These are phyloP conservation scores for Delonix regia DNA, from an alignment of 306 rosid genomes.

Conservation along the genomic window DNA sequence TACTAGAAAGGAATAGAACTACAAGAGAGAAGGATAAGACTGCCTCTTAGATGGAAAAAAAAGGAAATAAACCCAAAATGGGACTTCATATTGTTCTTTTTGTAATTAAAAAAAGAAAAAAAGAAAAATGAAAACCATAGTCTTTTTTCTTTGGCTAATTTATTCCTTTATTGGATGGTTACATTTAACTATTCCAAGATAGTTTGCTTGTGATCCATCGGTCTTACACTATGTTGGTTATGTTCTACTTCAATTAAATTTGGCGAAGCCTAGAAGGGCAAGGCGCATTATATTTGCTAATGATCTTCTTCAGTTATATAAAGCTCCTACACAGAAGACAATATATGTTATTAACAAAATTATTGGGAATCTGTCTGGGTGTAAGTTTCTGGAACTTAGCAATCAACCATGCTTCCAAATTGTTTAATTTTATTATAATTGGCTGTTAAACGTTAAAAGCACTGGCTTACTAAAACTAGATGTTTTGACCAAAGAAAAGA, in stretches of 20 bases:
- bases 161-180: slow-evolving; percentile 22
- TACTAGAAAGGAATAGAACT: too few species aligned
- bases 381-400: slow-evolving; percentile 49
- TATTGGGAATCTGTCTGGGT: slow-evolving; percentile 56
- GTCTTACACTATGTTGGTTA: slow-evolving; percentile 66
- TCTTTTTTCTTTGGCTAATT: slow-evolving; percentile 2
- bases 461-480: neutral
- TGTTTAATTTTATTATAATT: neutral
- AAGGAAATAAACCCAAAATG: too few species aligned
- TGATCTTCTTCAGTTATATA: slow-evolving; percentile 69
- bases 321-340: slow-evolving; percentile 54
- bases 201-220: slow-evolving; percentile 64
- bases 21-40: too few species aligned
- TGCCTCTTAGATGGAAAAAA: too few species aligned
- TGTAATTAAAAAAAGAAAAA: too few species aligned
- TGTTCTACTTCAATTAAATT: slow-evolving; percentile 53
- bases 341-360: slow-evolving; percentile 48
- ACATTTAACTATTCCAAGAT: slow-evolving; percentile 41
- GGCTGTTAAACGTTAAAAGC: neutral
- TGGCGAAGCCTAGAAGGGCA: slow-evolving; percentile 53
- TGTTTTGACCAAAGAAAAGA: neutral
- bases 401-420: neutral
- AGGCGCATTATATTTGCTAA: slow-evolving; percentile 60
- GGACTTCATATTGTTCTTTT: neutral
- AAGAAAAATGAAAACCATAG: neutral